Base-by-base conservation (phyloP, 805 yeast genomes). In the Osmozyma mogii region DNA sequence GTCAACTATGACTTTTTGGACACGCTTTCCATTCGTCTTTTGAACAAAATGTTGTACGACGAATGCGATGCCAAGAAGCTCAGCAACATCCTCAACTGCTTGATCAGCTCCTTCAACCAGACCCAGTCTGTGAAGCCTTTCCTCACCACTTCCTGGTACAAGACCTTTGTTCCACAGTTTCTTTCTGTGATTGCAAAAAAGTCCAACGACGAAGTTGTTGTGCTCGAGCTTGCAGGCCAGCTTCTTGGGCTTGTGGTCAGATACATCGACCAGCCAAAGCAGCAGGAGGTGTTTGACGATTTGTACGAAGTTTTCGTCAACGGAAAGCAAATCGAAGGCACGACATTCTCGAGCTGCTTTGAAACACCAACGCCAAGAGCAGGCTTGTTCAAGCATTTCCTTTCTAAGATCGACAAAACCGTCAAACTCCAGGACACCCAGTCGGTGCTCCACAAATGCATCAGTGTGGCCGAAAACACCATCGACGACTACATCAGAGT, bases 391-490 rank as follows among this genome's bases (percentile, higher is more conserved):
- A 58, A 58, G 21, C 73, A 70, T 36, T 43, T 77, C 1, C 28
- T 78, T 7, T 64, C 78, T 4, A 72, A 69, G 12, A 45, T 78
- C 11, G 81, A 75, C 42, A 72, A 68, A 38, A 30, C 13, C 7
- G 27, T 32, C 6, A 18, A 10, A 10, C 11, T 36, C 4, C 32
- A 57, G 0, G 45, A 13, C 15, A 21, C 15, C n/a, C 23, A 11
- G 4, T 17, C 27, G 16, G 21, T 17, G 11, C 27, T 27, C 10
- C 14, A 6, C n/a, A 6, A 7, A 11, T 9, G 24, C 24, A 13
- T 26, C 11, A 11, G 27, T 4, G 31, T 30, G 8, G 25, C 10
- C 9, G 8, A 24, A 3, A 32, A 34, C 8, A 31, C 37, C 6
- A 41, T 48, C 3, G 40, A 47, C 8, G 47, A 43, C n/a, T 55